Evolutionary conservation across 2,329 filamentous ascomycete species (phyloP).

Genomic region (Sporothrix pallida): DNA sequence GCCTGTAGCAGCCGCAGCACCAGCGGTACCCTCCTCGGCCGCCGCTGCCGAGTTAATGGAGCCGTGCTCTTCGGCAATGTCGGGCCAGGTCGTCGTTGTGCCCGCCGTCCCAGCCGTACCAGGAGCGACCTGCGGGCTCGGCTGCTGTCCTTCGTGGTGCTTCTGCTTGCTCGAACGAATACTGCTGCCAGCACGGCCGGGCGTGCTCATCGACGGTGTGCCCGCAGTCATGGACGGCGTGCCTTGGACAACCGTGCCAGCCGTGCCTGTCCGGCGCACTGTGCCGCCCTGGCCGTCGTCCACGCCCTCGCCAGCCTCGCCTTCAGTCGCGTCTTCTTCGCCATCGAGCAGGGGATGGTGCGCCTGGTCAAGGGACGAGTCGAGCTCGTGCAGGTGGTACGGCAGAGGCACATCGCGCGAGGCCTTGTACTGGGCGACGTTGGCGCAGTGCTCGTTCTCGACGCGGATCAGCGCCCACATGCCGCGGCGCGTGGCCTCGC

Average conservation of each 20-base stretch:
- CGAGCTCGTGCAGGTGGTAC: slow-evolving; percentile 63
- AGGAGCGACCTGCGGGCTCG: background rate
- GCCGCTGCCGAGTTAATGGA: slow-evolving; percentile 1
- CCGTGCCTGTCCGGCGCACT: background rate
- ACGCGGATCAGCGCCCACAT: slow-evolving; percentile 94
- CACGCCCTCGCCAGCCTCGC: background rate
- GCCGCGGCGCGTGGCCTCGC: slow-evolving; percentile 82
- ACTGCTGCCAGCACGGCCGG: slow-evolving; percentile 5
- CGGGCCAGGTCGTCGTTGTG: background rate
- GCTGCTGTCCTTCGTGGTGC: background rate
- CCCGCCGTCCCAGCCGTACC: slow-evolving; percentile 16
- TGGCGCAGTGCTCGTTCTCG: slow-evolving; percentile 96
- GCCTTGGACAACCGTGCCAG: slow-evolving; percentile 37
- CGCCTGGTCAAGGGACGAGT: slow-evolving; percentile 25
- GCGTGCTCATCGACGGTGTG: background rate
- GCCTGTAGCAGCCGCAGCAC: background rate
- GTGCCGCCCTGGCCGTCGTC: background rate
- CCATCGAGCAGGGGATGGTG: slow-evolving; percentile 31
- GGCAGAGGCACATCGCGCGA: slow-evolving; percentile 86
- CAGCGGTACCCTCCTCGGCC: slow-evolving; percentile 28
- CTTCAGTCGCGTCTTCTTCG: slow-evolving; percentile 20
- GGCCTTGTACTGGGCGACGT: slow-evolving; percentile 88
- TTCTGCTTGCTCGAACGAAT: slow-evolving; percentile 7
- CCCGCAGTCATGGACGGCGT: background rate
- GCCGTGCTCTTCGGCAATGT: slow-evolving; percentile 6